phyloP scores from a whole-genome alignment of 257 asterid species.

The Jasminum sambac region DNA sequence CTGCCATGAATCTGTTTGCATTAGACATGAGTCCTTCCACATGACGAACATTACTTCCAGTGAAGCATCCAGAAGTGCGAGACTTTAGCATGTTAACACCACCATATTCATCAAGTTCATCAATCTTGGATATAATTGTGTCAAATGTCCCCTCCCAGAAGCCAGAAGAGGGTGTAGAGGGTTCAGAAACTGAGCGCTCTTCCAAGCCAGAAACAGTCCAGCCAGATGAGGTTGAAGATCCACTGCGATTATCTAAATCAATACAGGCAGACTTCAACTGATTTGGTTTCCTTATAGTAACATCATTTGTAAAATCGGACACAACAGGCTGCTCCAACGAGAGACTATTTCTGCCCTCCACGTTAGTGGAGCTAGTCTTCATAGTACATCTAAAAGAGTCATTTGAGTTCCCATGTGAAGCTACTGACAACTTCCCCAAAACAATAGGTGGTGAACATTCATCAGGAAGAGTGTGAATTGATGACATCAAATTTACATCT shows the following conservation, averaged over 20 bases:
- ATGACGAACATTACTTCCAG: constrained; percentile 20
- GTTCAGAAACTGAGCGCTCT: constrained; percentile 46
- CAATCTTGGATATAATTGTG: constrained; percentile 39
- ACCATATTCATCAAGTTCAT: constrained; percentile 31
- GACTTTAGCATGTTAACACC: constrained; percentile 31
- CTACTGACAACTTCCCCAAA: constrained; percentile 29
- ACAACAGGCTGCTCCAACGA: constrained; percentile 30
- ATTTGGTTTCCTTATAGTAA: constrained; percentile 22
- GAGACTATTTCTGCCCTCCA: constrained; percentile 30
- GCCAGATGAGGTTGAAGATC: constrained; percentile 39
- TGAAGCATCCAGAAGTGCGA: constrained; percentile 24
- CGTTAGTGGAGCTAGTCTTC: constrained; percentile 20
- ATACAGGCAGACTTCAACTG: constrained; percentile 24
- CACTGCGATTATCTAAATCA: constrained; percentile 26
- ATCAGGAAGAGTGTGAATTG: constrained; percentile 27
- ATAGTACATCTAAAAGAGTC: constrained; percentile 27
- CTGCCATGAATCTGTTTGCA: constrained; percentile 24
- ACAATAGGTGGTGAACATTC: constrained; percentile 32
- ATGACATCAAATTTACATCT: constrained; percentile 22
- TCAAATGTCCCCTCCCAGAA: constrained; percentile 67
- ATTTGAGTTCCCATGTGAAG: constrained; percentile 31
- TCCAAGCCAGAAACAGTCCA: constrained; percentile 35
- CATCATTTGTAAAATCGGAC: constrained; percentile 18
- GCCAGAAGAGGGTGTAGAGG: constrained; percentile 60
- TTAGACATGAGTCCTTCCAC: constrained; percentile 27